These are phyloP conservation scores for Solanum bukasovii DNA, from an alignment of 257 asterid genomes.

Conservation along the genomic window DNA sequence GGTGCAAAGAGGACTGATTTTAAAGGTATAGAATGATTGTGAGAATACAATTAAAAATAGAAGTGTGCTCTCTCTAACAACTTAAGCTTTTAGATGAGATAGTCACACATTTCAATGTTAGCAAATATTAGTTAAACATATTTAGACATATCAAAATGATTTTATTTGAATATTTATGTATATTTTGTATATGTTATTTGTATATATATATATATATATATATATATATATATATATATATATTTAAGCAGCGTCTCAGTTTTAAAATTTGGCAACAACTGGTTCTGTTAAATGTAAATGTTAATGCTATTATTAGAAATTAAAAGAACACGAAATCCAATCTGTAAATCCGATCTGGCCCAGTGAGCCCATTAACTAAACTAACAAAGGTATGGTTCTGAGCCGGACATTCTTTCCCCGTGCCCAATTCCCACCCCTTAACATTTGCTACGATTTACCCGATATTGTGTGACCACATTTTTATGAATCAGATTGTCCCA, in stretches of 20 bases:
- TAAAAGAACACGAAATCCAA: neutral
- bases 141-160: neutral
- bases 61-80: too few species aligned
- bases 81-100: neutral
- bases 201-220: too few species aligned
- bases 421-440: too few species aligned
- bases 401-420: too few species aligned
- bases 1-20: too few species aligned
- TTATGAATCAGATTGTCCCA: neutral
- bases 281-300: neutral
- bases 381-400: neutral
- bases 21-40: too few species aligned
- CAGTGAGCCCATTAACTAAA: neutral
- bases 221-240: too few species aligned
- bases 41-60: too few species aligned
- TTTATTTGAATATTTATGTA: neutral
- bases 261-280: neutral
- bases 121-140: neutral
- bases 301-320: neutral
- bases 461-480: neutral
- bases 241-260: neutral
- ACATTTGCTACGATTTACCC: too few species aligned
- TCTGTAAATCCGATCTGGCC: neutral
- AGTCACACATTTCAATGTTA: neutral
- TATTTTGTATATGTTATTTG: too few species aligned